Percentiles rank a stretch among this genome's conserved stretches.
phyloP scores from a whole-genome alignment of 1,284 basidiomycete genomes.

The Tylopilus sp. region DNA sequence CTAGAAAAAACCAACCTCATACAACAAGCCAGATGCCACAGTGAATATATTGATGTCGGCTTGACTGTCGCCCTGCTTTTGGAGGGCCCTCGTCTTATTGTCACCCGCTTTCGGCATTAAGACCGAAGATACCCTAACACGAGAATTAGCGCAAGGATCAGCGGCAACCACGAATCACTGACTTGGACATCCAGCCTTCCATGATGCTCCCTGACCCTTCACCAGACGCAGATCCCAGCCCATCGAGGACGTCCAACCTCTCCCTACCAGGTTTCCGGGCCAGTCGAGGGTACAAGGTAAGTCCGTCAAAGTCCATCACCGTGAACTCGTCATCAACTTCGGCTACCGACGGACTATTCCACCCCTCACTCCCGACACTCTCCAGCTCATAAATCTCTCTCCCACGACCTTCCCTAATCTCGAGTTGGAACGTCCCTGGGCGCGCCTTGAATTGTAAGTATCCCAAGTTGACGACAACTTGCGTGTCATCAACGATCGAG shows the following conservation, averaged over 20 bases:
- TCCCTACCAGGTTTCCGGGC: slow-evolving; percentile 75
- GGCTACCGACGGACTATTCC: slow-evolving; percentile 69
- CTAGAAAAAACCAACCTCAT: slow-evolving; percentile 60
- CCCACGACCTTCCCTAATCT: slow-evolving; percentile 80
- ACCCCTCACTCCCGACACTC: slow-evolving; percentile 81
- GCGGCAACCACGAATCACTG: slow-evolving; percentile 14
- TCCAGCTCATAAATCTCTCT: slow-evolving; percentile 78
- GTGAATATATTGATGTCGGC: slow-evolving; percentile 99
- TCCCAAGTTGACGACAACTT: slow-evolving; percentile 91
- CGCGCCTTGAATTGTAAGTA: slow-evolving; percentile 95
- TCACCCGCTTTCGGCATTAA: slow-evolving; percentile 38
- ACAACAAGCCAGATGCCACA: slow-evolving; percentile 92
- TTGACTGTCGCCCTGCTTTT: slow-evolving; percentile 36
- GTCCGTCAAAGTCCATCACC: slow-evolving; percentile 82
- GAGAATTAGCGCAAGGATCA: slow-evolving; percentile 2
- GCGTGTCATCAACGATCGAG: slow-evolving; percentile 67
- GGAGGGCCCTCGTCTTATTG: slow-evolving; percentile 5
- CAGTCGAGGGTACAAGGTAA: slow-evolving; percentile 85
- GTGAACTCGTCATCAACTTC: slow-evolving; percentile 69
- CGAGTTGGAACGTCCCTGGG: slow-evolving; percentile 82
- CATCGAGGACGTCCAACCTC: slow-evolving; percentile 71
- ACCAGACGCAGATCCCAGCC: slow-evolving; percentile 34
- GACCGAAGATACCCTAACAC: slow-evolving; percentile 50
- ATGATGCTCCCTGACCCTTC: slow-evolving; percentile 39
- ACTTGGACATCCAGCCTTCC: slow-evolving; percentile 50